Evolutionary conservation across 1,284 basidiomycete species (phyloP).

Genomic region (Tilletia horrida): DNA sequence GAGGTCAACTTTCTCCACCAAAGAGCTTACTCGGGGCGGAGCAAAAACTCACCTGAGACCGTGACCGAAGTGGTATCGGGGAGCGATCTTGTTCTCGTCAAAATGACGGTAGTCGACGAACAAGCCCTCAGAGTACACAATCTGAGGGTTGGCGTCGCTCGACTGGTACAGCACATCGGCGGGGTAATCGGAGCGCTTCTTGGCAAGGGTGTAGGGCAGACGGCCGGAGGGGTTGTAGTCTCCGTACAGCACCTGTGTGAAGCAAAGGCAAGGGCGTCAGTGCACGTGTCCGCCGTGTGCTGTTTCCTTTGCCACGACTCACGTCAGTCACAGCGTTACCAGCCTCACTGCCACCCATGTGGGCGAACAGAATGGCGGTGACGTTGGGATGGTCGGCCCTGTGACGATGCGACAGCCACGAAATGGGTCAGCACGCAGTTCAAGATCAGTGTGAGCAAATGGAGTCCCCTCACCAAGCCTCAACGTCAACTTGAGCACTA

Average conservation of each 20-base stretch:
- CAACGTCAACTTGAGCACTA: conserved; percentile 8
- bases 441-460: background rate
- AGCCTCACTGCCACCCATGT: conserved; percentile 69
- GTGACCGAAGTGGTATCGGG: conserved; percentile 73
- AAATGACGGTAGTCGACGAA: conserved; percentile 69
- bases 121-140: conserved; percentile 69
- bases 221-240: conserved; percentile 58
- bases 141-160: conserved; percentile 56
- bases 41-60: conserved; percentile 59
- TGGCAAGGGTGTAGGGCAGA: conserved; percentile 63
- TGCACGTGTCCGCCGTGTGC: too few species aligned
- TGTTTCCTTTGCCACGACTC: background rate
- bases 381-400: conserved; percentile 44
- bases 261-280: background rate
- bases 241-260: conserved; percentile 63
- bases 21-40: background rate
- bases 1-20: background rate
- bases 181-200: conserved; percentile 63
- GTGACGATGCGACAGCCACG: background rate
- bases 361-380: conserved; percentile 62
- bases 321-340: conserved; percentile 61
- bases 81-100: conserved; percentile 65
- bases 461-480: background rate
- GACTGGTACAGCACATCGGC: conserved; percentile 45
- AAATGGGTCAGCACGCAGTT: background rate